phyloP scores from a whole-genome alignment of 306 rosid genomes.

The Carpinus fangiana region DNA sequence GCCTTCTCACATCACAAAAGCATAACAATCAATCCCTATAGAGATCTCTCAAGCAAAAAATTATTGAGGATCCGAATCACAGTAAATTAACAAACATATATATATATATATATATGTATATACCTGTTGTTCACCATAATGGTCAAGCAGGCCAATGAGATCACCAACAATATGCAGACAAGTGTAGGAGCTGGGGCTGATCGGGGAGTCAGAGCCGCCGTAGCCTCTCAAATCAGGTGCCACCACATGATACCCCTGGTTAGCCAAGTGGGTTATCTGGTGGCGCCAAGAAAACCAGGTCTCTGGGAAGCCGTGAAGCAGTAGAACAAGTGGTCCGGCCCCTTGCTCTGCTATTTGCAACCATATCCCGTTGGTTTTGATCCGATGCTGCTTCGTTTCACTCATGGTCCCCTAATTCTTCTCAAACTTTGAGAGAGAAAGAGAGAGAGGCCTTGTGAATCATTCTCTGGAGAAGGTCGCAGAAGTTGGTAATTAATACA shows the following conservation, averaged over 20 bases:
- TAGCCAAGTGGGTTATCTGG: conserved; percentile 50
- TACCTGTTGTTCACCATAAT: conserved; percentile 63
- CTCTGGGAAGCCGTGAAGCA: conserved; percentile 75
- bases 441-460: too few relatives aligned
- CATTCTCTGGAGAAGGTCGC: not conserved
- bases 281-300: conserved; percentile 63
- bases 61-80: too few relatives aligned
- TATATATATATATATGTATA: too few relatives aligned
- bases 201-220: conserved; percentile 65
- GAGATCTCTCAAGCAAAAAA: too few relatives aligned
- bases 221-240: conserved; percentile 81
- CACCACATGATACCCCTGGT: conserved; percentile 61
- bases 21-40: not conserved
- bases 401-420: conserved; percentile 23
- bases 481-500: not conserved
- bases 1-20: conserved; percentile 33
- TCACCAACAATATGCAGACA: conserved; percentile 49
- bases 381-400: conserved; percentile 62
- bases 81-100: too few relatives aligned
- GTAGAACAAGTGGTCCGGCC: conserved; percentile 63
- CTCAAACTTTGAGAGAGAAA: not conserved
- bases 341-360: conserved; percentile 66
- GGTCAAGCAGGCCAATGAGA: conserved; percentile 59
- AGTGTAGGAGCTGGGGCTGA: conserved; percentile 50
- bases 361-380: conserved; percentile 64